These are phyloP conservation scores for Ilyonectria destructans DNA, from an alignment of 2,329 filamentous ascomycete genomes.

Conservation along the genomic window DNA sequence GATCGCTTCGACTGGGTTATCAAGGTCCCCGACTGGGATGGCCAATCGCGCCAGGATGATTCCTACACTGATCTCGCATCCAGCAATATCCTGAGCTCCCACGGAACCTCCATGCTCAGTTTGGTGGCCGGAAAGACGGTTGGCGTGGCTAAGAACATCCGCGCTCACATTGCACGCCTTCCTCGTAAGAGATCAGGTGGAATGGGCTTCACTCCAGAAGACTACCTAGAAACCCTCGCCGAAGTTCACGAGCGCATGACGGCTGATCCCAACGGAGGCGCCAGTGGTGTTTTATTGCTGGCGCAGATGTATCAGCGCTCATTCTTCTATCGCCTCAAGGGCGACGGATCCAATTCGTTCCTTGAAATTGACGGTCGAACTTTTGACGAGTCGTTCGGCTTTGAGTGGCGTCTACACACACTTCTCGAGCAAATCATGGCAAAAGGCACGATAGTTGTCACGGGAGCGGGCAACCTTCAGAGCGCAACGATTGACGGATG, in stretches of 20 bases:
- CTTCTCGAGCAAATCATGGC: not conserved
- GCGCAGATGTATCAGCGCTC: not conserved
- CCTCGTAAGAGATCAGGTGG: not conserved
- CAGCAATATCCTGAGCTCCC: not conserved
- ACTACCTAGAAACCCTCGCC: constrained; percentile 10
- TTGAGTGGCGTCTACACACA: not conserved
- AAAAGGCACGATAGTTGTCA: constrained; percentile 1
- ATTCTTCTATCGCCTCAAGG: not conserved
- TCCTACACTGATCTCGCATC: not conserved
- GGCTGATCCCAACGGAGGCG: not conserved
- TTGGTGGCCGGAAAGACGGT: constrained; percentile 10
- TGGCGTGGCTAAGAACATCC: constrained; percentile 12
- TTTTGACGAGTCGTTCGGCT: constrained; percentile 1
- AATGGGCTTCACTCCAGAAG: not conserved
- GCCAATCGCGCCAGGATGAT: constrained; percentile 2
- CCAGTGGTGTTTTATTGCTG: constrained; percentile 3
- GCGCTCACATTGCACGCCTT: constrained; percentile 3
- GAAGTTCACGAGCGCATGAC: not conserved
- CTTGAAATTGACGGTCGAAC: not conserved
- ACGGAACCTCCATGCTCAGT: constrained; percentile 12
- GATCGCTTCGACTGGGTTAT: constrained; percentile 7
- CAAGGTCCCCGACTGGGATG: constrained; percentile 7
- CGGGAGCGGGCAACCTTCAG: not conserved
- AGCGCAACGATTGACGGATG: not conserved
- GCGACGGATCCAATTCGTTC: not conserved